Percentiles rank a stretch among this genome's conserved stretches.
These are phyloP conservation scores for Gossypium schwendimanii DNA, from an alignment of 441 rosid genomes.

Conservation along the genomic window DNA sequence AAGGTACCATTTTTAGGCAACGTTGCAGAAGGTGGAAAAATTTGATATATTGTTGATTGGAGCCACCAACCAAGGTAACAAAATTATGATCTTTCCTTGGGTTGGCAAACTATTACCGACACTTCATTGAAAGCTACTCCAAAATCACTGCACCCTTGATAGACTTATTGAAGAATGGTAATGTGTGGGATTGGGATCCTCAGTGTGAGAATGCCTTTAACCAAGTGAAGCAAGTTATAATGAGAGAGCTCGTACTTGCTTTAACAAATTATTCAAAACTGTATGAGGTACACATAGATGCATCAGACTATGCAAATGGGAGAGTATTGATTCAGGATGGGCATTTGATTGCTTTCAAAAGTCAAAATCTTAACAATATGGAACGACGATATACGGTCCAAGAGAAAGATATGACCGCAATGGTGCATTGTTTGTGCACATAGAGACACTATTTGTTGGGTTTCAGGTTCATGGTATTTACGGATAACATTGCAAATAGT, in stretches of 20 bases:
- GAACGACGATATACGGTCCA: not conserved
- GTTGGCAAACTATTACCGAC: not conserved
- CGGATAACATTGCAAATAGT: not conserved
- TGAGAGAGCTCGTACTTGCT: not conserved
- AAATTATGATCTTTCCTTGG: not conserved
- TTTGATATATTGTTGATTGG: not conserved
- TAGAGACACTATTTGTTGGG: not conserved
- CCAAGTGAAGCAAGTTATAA: not conserved
- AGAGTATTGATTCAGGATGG: not conserved
- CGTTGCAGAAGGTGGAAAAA: not conserved
- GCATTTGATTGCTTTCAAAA: not conserved
- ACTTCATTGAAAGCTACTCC: not conserved
- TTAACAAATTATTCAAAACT: no score
- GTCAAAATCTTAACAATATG: not conserved
- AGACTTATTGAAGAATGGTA: not conserved
- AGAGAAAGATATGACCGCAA: not conserved
- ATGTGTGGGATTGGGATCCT: not conserved
- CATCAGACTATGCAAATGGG: not conserved
- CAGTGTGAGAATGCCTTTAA: not conserved
- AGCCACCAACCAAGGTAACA: not conserved
- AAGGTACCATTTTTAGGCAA: not conserved
- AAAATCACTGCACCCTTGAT: not conserved
- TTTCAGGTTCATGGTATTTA: not conserved
- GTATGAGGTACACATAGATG: not conserved
- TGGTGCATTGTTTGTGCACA: not conserved